These are phyloP conservation scores for Bipolaris oryzae DNA, from an alignment of 2,329 filamentous ascomycete species.

Conservation along the genomic window DNA sequence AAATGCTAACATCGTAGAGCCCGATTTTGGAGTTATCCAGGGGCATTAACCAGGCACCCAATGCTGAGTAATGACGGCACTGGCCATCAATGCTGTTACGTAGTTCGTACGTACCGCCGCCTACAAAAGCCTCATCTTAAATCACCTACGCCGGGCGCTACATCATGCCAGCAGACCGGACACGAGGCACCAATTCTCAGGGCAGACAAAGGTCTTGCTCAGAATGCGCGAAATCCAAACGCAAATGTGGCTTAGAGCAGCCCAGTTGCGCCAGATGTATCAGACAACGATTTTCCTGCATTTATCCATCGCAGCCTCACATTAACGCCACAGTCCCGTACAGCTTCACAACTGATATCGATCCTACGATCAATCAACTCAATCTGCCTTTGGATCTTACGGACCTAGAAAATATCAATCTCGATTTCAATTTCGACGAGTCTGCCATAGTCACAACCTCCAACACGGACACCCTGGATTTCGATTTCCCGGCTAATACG, in stretches of 20 bases:
- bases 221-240: constrained; percentile 63
- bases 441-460: constrained; percentile 9
- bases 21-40: background rate
- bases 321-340: background rate
- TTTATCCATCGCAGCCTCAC: constrained; percentile 46
- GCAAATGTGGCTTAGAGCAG: constrained; percentile 60
- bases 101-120: background rate
- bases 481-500: constrained; percentile 41
- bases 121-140: constrained; percentile 1
- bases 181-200: constrained; percentile 28
- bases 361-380: constrained; percentile 22
- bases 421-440: constrained; percentile 15
- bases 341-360: background rate
- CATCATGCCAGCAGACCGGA: constrained; percentile 51
- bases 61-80: constrained; percentile 11
- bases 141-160: background rate
- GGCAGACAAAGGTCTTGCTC: constrained; percentile 61
- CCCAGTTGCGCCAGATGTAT: constrained; percentile 61
- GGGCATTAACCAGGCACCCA: background rate
- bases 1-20: background rate
- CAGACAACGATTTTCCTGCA: constrained; percentile 56
- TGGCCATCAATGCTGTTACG: background rate
- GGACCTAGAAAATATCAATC: constrained; percentile 30
- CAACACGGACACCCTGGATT: constrained; percentile 19
- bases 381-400: background rate